Conservation (phyloP, 2,329 filamentous ascomycete species). For the Cladorrhinum sp. region DNA sequence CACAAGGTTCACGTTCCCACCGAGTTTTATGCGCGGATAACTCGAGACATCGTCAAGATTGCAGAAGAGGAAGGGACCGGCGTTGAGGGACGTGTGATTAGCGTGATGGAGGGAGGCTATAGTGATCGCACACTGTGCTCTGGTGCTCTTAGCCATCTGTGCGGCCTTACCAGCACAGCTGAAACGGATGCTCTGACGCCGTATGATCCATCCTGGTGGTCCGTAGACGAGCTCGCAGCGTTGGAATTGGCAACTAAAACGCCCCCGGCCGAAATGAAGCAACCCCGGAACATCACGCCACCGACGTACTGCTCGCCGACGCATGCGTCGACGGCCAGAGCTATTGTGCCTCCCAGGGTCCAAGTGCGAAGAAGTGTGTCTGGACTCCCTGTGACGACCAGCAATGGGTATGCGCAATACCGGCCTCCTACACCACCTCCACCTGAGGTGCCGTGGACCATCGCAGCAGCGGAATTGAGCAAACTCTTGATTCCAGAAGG, state of each 20-base stretch:
- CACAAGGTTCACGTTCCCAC: slow-evolving; percentile 96
- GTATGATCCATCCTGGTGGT: slow-evolving; percentile 74
- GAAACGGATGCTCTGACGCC: slow-evolving; percentile 32
- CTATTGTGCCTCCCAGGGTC: slow-evolving; percentile 54
- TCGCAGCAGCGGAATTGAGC: slow-evolving; percentile 78
- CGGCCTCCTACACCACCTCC: slow-evolving; percentile 63
- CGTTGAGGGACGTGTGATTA: slow-evolving; percentile 83
- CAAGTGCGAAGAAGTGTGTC: slow-evolving; percentile 65
- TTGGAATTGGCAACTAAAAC: slow-evolving; percentile 60
- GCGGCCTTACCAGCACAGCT: slow-evolving; percentile 66
- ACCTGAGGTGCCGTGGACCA: slow-evolving; percentile 81
- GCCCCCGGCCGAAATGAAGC: slow-evolving; percentile 48
- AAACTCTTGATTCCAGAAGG: slow-evolving; percentile 76
- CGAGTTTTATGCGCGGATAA: slow-evolving; percentile 91
- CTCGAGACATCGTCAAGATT: slow-evolving; percentile 77
- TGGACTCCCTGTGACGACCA: slow-evolving; percentile 42
- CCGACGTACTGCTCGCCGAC: slow-evolving; percentile 86
- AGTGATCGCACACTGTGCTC: slow-evolving; percentile 87
- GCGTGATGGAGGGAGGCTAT: slow-evolving; percentile 93
- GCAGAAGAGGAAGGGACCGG: slow-evolving; percentile 74
- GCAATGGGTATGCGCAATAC: slow-evolving; percentile 35
- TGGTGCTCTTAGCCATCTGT: slow-evolving; percentile 85
- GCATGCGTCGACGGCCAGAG: slow-evolving; percentile 80
- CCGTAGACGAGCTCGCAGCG: slow-evolving; percentile 60
- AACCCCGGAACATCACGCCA: slow-evolving; percentile 52